phyloP scores from a whole-genome alignment of 805 yeast species.

The Pichia sporocuriosa region DNA sequence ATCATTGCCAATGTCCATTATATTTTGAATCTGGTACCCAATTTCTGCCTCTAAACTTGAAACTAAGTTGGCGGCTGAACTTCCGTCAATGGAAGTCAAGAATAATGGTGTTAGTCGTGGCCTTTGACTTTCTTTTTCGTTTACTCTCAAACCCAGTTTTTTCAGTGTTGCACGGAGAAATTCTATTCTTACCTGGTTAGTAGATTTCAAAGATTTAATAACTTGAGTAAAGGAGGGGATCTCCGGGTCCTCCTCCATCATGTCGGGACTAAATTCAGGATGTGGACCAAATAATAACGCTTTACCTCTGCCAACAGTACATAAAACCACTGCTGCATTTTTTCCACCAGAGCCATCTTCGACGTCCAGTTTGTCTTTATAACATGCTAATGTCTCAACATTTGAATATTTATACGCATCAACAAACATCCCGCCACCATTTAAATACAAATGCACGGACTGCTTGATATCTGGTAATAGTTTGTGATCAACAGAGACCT shows the following conservation, averaged over 20 bases:
- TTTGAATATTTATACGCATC: constrained; percentile 56
- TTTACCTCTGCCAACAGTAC: constrained; percentile 65
- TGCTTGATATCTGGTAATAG: constrained; percentile 25
- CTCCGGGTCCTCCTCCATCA: constrained; percentile 31
- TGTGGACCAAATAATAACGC: constrained; percentile 81
- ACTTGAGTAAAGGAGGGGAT: constrained; percentile 28
- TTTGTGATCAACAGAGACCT: constrained; percentile 34
- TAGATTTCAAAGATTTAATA: constrained; percentile 33
- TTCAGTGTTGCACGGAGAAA: constrained; percentile 53
- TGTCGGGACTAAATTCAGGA: constrained; percentile 70
- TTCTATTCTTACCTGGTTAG: constrained; percentile 42
- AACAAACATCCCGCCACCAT: constrained; percentile 87
- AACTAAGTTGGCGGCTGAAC: constrained; percentile 29
- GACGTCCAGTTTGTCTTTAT: constrained; percentile 50
- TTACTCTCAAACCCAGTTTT: constrained; percentile 66
- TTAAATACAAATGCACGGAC: constrained; percentile 47
- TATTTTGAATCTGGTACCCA: constrained; percentile 34
- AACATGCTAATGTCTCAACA: constrained; percentile 71
- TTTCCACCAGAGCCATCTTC: constrained; percentile 23
- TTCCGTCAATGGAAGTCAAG: constrained; percentile 38
- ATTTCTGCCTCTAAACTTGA: constrained; percentile 25
- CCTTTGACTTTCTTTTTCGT: constrained; percentile 38
- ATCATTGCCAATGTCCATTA: constrained; percentile 49
- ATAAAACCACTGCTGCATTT: constrained; percentile 66
- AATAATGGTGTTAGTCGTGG: constrained; percentile 69